Evolutionary conservation across 1,139 yeast species (phyloP).

Genomic region (Saccharomyces hybrid): DNA sequence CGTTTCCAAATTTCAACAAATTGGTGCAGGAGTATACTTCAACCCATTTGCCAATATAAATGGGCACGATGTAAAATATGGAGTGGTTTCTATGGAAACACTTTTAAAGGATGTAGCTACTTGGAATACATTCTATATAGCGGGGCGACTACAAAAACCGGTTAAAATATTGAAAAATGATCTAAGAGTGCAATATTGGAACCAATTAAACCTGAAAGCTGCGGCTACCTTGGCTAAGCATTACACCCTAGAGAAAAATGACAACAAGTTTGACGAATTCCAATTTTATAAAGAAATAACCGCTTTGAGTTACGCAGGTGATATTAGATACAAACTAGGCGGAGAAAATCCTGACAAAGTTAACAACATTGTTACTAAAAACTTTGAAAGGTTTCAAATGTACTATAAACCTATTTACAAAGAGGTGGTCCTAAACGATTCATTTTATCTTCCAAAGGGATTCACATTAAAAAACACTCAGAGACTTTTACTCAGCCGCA

Average conservation of each 20-base stretch:
- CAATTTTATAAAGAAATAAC: constrained; percentile 73
- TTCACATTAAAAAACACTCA: constrained; percentile 33
- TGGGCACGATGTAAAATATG: constrained; percentile 70
- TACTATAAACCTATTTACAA: constrained; percentile 63
- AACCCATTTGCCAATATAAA: constrained; percentile 75
- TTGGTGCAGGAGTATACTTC: constrained; percentile 91
- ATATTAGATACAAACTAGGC: constrained; percentile 76
- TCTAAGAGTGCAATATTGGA: constrained; percentile 52
- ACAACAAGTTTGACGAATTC: constrained; percentile 46
- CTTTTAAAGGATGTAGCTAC: constrained; percentile 61
- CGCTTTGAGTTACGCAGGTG: constrained; percentile 80
- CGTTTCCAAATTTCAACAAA: constrained; percentile 52
- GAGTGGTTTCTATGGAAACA: constrained; percentile 61
- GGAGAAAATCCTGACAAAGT: constrained; percentile 91
- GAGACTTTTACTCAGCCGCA: constrained; percentile 48
- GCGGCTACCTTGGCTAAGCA: constrained; percentile 68
- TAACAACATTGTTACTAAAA: constrained; percentile 73
- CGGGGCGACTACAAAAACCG: constrained; percentile 93
- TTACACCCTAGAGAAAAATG: constrained; percentile 39
- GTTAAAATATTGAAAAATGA: constrained; percentile 67
- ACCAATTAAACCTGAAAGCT: constrained; percentile 68
- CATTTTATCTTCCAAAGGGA: constrained; percentile 34
- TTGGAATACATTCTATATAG: constrained; percentile 81
- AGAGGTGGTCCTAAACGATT: constrained; percentile 35
- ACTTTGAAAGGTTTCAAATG: constrained; percentile 55